These are phyloP conservation scores for Rhizopus delemar DNA, from an alignment of 371 early-diverging fungal species.

Conservation along the genomic window DNA sequence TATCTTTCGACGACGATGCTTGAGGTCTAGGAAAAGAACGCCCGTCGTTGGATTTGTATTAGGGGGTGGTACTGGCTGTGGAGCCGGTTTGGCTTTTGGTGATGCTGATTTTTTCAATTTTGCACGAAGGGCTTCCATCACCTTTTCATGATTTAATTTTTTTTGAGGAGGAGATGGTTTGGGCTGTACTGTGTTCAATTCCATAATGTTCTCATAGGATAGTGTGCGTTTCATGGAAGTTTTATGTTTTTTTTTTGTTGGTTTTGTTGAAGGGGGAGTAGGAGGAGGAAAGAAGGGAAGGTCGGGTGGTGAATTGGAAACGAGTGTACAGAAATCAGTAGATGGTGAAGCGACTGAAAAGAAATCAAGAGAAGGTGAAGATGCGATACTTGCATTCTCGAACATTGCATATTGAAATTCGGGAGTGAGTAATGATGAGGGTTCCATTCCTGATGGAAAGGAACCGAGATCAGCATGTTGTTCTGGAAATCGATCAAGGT, in stretches of 20 bases:
- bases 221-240: conserved; percentile 14
- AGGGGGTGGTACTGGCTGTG: conserved; percentile 19
- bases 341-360: conserved; percentile 9
- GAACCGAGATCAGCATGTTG: not conserved
- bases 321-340: conserved; percentile 10
- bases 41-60: conserved; percentile 33
- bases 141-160: conserved; percentile 26
- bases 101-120: conserved; percentile 21
- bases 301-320: conserved; percentile 13
- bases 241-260: not conserved
- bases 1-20: conserved; percentile 30
- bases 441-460: conserved; percentile 9
- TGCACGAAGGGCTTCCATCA: conserved; percentile 31
- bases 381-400: conserved; percentile 10
- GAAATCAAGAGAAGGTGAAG: conserved; percentile 18
- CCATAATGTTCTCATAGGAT: conserved; percentile 27
- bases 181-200: not conserved
- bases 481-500: conserved; percentile 2
- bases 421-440: conserved; percentile 6
- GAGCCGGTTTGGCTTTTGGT: conserved; percentile 19
- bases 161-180: conserved; percentile 10
- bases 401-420: conserved; percentile 8
- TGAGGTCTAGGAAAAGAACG: conserved; percentile 38
- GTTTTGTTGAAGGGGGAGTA: not conserved
- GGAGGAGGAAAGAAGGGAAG: conserved; percentile 5